phyloP scores from a whole-genome alignment of 495 filamentous ascomycete species.

The Penicillium paradoxum region DNA sequence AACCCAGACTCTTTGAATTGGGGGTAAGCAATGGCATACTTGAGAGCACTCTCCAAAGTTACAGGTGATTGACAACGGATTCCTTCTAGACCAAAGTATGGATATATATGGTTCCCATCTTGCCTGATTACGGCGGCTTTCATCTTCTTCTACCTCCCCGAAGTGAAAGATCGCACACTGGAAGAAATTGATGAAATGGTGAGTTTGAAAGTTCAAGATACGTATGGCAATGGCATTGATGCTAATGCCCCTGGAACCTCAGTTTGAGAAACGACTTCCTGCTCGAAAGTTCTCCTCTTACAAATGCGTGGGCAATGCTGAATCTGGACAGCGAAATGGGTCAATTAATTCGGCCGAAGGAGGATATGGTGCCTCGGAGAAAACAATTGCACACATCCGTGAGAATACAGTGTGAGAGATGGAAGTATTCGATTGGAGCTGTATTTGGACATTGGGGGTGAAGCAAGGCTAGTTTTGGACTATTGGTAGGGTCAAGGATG shows the following conservation, averaged over 20 bases:
- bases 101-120: conserved; percentile 46
- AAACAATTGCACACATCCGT: neutral
- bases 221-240: neutral
- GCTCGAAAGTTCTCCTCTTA: conserved; percentile 18
- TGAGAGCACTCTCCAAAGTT: neutral
- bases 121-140: conserved; percentile 28
- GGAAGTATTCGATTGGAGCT: too few relatives aligned
- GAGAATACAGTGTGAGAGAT: too few relatives aligned
- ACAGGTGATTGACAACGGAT: neutral
- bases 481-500: too few relatives aligned
- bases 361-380: conserved; percentile 5
- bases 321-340: conserved; percentile 3
- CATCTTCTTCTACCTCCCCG: conserved; percentile 41
- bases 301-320: conserved; percentile 12
- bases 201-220: neutral
- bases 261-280: conserved; percentile 21
- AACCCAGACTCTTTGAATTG: conserved; percentile 52
- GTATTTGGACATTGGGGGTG: too few relatives aligned
- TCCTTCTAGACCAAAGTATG: conserved; percentile 49
- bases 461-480: too few relatives aligned
- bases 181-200: conserved; percentile 22
- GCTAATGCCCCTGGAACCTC: neutral
- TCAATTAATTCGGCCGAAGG: neutral
- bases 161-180: conserved; percentile 48
- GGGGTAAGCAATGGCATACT: conserved; percentile 22